These are phyloP conservation scores for Aspergillus tanneri DNA, from an alignment of 2,329 filamentous ascomycete species.

Conservation along the genomic window DNA sequence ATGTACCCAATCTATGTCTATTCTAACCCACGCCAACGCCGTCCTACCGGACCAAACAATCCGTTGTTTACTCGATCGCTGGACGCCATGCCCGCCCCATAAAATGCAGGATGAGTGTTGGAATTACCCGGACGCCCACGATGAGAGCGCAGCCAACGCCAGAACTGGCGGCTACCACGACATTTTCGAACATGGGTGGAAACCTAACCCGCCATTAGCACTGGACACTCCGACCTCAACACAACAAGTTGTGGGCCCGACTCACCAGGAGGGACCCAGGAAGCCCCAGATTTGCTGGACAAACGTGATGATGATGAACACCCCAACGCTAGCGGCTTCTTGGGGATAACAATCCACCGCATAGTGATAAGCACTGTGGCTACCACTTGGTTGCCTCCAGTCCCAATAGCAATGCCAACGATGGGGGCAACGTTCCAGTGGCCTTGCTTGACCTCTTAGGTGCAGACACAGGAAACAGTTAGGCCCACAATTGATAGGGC, in stretches of 20 bases:
- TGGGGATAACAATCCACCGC: constrained; percentile 59
- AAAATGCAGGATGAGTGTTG: constrained; percentile 32
- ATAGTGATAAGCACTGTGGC: constrained; percentile 63
- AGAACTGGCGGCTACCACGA: constrained; percentile 33
- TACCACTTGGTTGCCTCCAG: constrained; percentile 61
- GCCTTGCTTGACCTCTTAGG: constrained; percentile 45
- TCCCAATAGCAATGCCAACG: constrained; percentile 54
- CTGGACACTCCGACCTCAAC: neutral
- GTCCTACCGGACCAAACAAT: too few relatives aligned
- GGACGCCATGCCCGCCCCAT: constrained; percentile 27
- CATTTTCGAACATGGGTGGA: constrained; percentile 35
- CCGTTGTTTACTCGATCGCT: constrained; percentile 1
- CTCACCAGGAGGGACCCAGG: constrained; percentile 41
- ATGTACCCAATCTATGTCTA: constrained; percentile 1
- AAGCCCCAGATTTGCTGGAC: constrained; percentile 48
- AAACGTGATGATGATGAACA: constrained; percentile 62
- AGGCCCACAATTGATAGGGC: constrained; percentile 54
- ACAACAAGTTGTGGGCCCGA: neutral
- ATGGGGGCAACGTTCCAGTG: constrained; percentile 59
- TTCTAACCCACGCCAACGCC: neutral
- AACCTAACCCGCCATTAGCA: constrained; percentile 30
- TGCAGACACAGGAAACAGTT: constrained; percentile 58
- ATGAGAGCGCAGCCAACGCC: constrained; percentile 34
- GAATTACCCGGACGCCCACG: constrained; percentile 33
- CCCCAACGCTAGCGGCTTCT: constrained; percentile 58